Base-by-base conservation (phyloP, 1,284 basidiomycete genomes). In the Naganishia albida region DNA sequence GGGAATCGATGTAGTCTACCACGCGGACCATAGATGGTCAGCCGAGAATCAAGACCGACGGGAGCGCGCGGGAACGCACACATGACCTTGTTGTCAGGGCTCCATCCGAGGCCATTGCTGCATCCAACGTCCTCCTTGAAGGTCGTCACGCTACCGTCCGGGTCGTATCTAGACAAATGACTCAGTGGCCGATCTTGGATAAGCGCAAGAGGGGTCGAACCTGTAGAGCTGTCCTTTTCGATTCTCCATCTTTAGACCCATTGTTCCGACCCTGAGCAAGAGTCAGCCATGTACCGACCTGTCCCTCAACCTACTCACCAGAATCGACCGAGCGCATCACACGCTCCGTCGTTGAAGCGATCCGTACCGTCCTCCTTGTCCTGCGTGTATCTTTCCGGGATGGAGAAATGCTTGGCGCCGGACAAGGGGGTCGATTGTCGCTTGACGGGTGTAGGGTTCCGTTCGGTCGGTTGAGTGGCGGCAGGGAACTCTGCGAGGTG, bases 271-370 rank as follows among this genome's bases (percentile, higher is more conserved):
- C 67, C 67, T 68, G 28, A 25, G 26, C 51, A 38, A 4, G 2
- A 30, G 18, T 12, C 13, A 20, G 7, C 18, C 3, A 30, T 23
- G 10, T n/a, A 1, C 15, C 7, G 28, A n/a, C 15, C 34, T 7
- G 48, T 20, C 20, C 54, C 67, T 25, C n/a, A n/a, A n/a, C n/a
- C n/a, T n/a, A n/a, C n/a, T n/a, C 26, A 68, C 67, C 67, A 73
- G n/a, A 78, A 71, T 30, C 76, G 66, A 0, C 79, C 78, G 2
- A 66, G 42, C 0, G 74, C 71, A 68, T 79, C 78, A 39, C 72
- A 72, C 7, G 73, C 74, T 18, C 78, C 78, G 70, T 80, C 79
- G 57, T 79, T 80, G 71, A 80, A 77, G 16, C 78, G 67, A 40
- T 69, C 62, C 1, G 55, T 50, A 12, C 67, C 67, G 25, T 63